Evolutionary conservation across 2,329 filamentous ascomycete species (phyloP).

Genomic region (Fusarium siculi): DNA sequence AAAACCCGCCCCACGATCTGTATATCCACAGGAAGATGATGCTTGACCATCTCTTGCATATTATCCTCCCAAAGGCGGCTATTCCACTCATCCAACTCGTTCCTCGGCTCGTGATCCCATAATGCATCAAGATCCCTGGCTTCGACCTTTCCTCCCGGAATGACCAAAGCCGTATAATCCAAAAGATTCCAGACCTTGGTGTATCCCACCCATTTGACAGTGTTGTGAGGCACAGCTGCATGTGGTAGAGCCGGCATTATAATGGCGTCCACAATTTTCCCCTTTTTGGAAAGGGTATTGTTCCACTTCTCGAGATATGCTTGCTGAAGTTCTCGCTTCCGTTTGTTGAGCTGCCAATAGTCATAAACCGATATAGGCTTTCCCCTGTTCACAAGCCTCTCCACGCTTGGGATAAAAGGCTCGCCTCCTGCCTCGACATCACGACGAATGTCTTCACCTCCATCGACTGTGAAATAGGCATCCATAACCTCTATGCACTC

Average conservation of each 20-base stretch:
- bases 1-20: constrained; percentile 20
- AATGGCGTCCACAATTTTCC: constrained; percentile 63
- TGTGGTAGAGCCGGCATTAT: constrained; percentile 71
- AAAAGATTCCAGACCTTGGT: constrained; percentile 47
- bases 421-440: constrained; percentile 67
- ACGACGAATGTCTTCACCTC: constrained; percentile 69
- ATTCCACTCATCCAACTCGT: constrained; percentile 21
- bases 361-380: constrained; percentile 68
- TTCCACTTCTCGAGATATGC: constrained; percentile 70
- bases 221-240: constrained; percentile 58
- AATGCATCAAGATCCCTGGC: not conserved
- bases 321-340: constrained; percentile 56
- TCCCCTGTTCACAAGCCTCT: constrained; percentile 64
- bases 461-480: constrained; percentile 69
- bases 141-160: constrained; percentile 34
- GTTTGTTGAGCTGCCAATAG: constrained; percentile 74
- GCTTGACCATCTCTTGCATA: not conserved
- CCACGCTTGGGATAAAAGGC: constrained; percentile 67
- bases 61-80: constrained; percentile 14
- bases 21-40: constrained; percentile 15
- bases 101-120: constrained; percentile 6
- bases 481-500: constrained; percentile 70
- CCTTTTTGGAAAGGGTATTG: constrained; percentile 53
- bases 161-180: constrained; percentile 43
- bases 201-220: constrained; percentile 60